A percentile compares a stretch with the other conserved stretches of the same genome.
Conservation (phyloP, 164 flowering plant species). For the Saururus chinensis region DNA sequence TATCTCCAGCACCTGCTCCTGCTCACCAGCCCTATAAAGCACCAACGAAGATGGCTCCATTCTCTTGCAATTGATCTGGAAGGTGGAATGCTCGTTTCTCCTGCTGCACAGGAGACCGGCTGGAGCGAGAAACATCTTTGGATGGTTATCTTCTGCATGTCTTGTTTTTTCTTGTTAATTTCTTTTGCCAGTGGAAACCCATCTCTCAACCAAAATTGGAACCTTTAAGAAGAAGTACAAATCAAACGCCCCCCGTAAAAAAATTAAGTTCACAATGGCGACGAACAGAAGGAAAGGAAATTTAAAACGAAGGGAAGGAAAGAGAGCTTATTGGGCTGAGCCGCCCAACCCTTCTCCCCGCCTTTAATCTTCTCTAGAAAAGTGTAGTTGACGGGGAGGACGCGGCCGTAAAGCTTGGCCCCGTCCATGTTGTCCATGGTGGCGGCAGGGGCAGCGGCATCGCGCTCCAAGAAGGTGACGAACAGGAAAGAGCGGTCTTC, state of each 20-base stretch:
- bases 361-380: constrained; percentile 96
- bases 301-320: neutral
- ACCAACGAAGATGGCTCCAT: no score
- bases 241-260: neutral
- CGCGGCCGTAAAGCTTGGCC: constrained; percentile 89
- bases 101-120: no score
- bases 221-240: no score
- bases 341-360: constrained; percentile 99
- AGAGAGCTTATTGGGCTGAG: constrained; percentile 71
- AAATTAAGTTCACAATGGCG: neutral
- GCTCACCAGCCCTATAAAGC: no score
- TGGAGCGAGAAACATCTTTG: no score
- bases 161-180: no score
- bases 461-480: constrained; percentile 86
- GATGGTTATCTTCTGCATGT: no score
- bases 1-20: neutral
- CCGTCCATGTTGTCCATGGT: constrained; percentile 99
- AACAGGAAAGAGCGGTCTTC: constrained; percentile 92
- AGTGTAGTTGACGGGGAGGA: constrained; percentile 90
- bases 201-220: no score
- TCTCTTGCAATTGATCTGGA: no score
- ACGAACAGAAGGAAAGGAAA: no score
- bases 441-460: constrained; percentile 77
- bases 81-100: no score
- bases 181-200: no score